Percentiles rank a stretch among this genome's conserved stretches.
Evolutionary conservation across 352 stramenopile species (phyloP).

Genomic region (Pythium dissotocum): DNA sequence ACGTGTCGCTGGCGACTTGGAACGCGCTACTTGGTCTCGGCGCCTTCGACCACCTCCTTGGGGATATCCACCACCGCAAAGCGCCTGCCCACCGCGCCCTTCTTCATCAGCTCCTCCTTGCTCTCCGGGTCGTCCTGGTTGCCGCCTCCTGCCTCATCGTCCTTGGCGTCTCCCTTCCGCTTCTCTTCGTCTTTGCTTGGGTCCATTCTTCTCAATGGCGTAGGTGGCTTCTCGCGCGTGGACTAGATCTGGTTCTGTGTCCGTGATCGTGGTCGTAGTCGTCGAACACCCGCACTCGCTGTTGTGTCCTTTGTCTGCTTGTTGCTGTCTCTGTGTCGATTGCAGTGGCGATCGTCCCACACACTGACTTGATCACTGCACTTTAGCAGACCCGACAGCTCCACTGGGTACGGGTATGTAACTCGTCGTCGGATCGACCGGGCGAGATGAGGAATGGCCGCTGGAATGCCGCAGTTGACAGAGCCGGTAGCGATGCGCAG

Average conservation of each 20-base stretch:
- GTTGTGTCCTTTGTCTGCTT: neutral
- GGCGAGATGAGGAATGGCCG: neutral
- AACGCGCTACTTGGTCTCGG: conserved; percentile 22
- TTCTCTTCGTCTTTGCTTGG: conserved; percentile 30
- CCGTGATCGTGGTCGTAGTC: neutral
- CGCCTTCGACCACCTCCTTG: conserved; percentile 19
- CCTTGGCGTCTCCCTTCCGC: conserved; percentile 23
- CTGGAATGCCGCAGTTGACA: neutral
- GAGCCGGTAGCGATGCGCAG: neutral
- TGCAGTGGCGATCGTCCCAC: neutral
- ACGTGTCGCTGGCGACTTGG: neutral
- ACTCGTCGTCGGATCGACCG: neutral
- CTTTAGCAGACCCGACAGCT: too few relatives aligned
- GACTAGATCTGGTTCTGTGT: conserved; percentile 8
- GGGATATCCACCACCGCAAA: conserved; percentile 33
- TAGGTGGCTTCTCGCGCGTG: neutral
- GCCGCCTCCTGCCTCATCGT: conserved; percentile 19
- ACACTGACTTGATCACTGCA: neutral
- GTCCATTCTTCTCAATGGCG: conserved; percentile 19
- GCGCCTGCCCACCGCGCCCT: conserved; percentile 34
- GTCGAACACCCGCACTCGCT: neutral
- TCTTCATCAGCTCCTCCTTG: conserved; percentile 35
- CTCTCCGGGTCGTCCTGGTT: conserved; percentile 31
- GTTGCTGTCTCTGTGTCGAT: neutral
- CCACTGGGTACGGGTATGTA: neutral